These are phyloP conservation scores for Rhytidiadelphus loreus DNA, from an alignment of 225 moss, liverwort and hornwort genomes.

Conservation along the genomic window DNA sequence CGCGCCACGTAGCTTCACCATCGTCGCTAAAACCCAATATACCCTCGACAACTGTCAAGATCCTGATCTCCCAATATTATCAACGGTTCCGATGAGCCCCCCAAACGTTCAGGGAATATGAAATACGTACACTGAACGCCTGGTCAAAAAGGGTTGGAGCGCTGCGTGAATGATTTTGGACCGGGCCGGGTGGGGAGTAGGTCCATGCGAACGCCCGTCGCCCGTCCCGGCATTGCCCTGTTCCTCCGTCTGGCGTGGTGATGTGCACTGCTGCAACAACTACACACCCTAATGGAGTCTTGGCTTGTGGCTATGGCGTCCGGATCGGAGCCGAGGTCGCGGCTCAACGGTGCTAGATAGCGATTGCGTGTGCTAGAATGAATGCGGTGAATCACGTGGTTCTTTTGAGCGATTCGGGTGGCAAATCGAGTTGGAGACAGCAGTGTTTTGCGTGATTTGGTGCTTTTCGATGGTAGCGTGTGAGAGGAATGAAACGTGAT, in stretches of 20 bases:
- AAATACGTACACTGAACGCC: not conserved
- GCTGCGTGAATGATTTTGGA: not conserved
- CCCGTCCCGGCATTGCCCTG: not conserved
- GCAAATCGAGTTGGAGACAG: not conserved
- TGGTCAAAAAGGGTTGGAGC: slow-evolving; percentile 11
- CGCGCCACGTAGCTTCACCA: not conserved
- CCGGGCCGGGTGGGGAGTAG: not conserved
- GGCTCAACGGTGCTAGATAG: not conserved
- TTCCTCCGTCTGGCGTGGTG: not conserved
- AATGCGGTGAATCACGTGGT: not conserved
- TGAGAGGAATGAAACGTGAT: not conserved
- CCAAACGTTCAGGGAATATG: not conserved
- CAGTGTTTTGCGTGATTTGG: not conserved
- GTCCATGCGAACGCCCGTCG: not conserved
- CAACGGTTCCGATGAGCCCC: not conserved
- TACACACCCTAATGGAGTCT: slow-evolving; percentile 1
- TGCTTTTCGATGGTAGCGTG: not conserved
- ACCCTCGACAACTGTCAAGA: not conserved
- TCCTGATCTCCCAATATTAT: not conserved
- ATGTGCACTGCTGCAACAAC: not conserved
- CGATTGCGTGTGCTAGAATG: not conserved
- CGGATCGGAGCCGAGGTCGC: not conserved
- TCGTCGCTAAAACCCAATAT: not conserved
- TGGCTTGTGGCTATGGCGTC: not conserved
- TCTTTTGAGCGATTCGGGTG: not conserved